phyloP scores from a whole-genome alignment of 495 filamentous ascomycete genomes.

The Bathelium albidoporum region DNA sequence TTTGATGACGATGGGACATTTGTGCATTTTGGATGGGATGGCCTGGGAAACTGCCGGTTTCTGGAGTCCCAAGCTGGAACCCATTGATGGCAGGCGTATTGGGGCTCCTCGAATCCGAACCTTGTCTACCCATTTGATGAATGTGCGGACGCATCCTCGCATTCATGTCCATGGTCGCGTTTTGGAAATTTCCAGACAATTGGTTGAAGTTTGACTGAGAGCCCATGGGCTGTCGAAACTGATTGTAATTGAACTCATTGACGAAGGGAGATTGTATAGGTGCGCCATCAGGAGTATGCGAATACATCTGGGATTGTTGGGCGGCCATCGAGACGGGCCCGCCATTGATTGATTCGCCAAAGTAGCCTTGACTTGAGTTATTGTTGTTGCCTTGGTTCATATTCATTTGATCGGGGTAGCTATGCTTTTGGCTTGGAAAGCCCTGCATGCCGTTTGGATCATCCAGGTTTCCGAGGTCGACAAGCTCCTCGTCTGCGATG shows the following conservation, averaged over 20 bases:
- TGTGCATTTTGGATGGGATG: slow-evolving; percentile 57
- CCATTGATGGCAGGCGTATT: slow-evolving; percentile 54
- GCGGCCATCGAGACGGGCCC: slow-evolving; percentile 23
- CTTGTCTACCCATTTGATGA: slow-evolving; percentile 51
- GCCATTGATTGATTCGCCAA: slow-evolving; percentile 15
- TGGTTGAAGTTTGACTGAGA: neutral
- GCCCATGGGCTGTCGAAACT: slow-evolving; percentile 41
- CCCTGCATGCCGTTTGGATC: slow-evolving; percentile 39
- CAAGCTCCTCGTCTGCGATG: slow-evolving; percentile 55
- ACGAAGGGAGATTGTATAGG: slow-evolving; percentile 82
- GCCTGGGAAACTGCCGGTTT: slow-evolving; percentile 57
- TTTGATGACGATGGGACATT: slow-evolving; percentile 59
- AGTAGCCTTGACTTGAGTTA: slow-evolving; percentile 13
- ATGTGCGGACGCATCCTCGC: neutral
- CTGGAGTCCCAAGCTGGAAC: slow-evolving; percentile 50
- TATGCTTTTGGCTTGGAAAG: slow-evolving; percentile 40
- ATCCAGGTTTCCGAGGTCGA: slow-evolving; percentile 39
- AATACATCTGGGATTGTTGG: slow-evolving; percentile 49
- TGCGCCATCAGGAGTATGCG: slow-evolving; percentile 75
- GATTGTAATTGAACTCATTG: slow-evolving; percentile 61
- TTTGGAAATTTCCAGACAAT: neutral
- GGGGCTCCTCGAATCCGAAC: slow-evolving; percentile 61
- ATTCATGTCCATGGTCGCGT: slow-evolving; percentile 17
- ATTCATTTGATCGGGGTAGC: slow-evolving; percentile 31
- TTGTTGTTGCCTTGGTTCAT: slow-evolving; percentile 23